Percentiles rank a stretch among this genome's conserved stretches.
These are phyloP conservation scores for Curvularia sp. DNA, from an alignment of 2,329 filamentous ascomycete species.

Conservation along the genomic window DNA sequence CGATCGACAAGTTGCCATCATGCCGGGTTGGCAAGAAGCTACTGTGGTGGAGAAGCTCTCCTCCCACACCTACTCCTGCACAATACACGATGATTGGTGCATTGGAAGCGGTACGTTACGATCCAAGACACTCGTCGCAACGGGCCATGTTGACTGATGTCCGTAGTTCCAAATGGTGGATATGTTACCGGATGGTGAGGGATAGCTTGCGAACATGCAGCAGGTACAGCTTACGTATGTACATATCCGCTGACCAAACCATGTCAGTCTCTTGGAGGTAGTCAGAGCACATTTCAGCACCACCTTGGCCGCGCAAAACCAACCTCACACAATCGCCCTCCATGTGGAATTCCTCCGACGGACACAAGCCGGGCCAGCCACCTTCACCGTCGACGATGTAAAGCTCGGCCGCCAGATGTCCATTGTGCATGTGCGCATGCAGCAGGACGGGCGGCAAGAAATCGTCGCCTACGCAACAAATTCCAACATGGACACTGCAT, in stretches of 20 bases:
- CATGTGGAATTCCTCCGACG: slow-evolving; percentile 72
- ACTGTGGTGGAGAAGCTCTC: slow-evolving; percentile 58
- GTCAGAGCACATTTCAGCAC: slow-evolving; percentile 66
- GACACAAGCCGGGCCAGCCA: slow-evolving; percentile 64
- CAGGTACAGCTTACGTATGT: neutral
- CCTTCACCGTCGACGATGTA: slow-evolving; percentile 66
- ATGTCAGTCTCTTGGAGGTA: slow-evolving; percentile 62
- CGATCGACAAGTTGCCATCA: slow-evolving; percentile 21
- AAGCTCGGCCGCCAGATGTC: slow-evolving; percentile 71
- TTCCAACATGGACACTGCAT: slow-evolving; percentile 66
- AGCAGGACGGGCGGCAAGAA: slow-evolving; percentile 65
- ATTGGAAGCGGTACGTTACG: slow-evolving; percentile 65
- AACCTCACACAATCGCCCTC: slow-evolving; percentile 69
- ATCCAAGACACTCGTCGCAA: neutral
- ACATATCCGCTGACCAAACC: slow-evolving; percentile 4
- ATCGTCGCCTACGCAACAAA: slow-evolving; percentile 71
- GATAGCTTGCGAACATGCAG: neutral
- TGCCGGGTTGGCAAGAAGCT: slow-evolving; percentile 57
- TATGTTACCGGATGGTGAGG: slow-evolving; percentile 64
- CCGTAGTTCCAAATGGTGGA: slow-evolving; percentile 72
- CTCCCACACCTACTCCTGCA: slow-evolving; percentile 65
- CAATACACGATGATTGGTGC: slow-evolving; percentile 67
- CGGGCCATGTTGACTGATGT: slow-evolving; percentile 8
- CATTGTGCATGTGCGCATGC: slow-evolving; percentile 67
- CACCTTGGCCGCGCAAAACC: slow-evolving; percentile 64